These are phyloP conservation scores for Ustilago vetiveriae DNA, from an alignment of 1,284 basidiomycete species.

Conservation along the genomic window DNA sequence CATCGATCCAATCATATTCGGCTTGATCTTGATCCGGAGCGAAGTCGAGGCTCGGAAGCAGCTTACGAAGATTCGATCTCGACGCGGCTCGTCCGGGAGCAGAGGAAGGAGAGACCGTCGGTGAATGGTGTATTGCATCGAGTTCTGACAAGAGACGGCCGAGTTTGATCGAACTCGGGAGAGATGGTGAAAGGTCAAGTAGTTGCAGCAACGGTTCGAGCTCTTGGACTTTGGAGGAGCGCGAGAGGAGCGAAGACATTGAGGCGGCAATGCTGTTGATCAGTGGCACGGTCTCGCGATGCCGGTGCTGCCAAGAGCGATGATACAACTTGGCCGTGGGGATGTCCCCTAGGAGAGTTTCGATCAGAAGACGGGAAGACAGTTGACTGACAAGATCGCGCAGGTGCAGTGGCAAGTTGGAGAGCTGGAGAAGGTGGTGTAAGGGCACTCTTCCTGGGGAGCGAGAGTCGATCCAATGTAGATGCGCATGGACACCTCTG, in stretches of 20 bases:
- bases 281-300: conserved; percentile 5
- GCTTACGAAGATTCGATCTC: background rate
- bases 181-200: background rate
- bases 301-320: conserved; percentile 22
- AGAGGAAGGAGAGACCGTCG: background rate
- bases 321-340: conserved; percentile 19
- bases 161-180: conserved; percentile 12
- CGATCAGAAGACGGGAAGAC: conserved; percentile 17
- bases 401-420: conserved; percentile 2
- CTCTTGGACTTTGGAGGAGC: background rate
- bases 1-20: conserved; percentile 4
- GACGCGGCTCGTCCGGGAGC: background rate
- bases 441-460: background rate
- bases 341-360: conserved; percentile 5
- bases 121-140: conserved; percentile 6
- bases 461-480: conserved; percentile 17
- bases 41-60: background rate
- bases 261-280: conserved; percentile 24
- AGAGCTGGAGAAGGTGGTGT: background rate
- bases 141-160: conserved; percentile 6
- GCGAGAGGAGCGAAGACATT: conserved; percentile 6
- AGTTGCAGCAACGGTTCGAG: conserved; percentile 1
- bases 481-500: background rate
- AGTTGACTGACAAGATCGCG: conserved; percentile 18
- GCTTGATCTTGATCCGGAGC: background rate